phyloP scores from a whole-genome alignment of 495 filamentous ascomycete species.

The Umbilicaria muhlenbergii region DNA sequence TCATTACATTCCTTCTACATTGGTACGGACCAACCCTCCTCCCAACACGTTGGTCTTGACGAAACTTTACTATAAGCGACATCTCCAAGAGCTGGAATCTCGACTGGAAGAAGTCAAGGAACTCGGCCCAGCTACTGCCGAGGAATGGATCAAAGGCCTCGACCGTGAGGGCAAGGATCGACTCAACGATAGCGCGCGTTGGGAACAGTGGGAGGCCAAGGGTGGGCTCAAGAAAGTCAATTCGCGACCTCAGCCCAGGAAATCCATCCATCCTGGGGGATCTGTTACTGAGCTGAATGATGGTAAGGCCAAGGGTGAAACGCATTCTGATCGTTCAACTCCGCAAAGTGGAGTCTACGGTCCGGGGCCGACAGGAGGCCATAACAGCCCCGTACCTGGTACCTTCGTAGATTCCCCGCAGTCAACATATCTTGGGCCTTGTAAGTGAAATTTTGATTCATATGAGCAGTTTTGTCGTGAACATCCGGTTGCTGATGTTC shows the following conservation, averaged over 20 bases:
- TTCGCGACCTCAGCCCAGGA: constrained; percentile 1
- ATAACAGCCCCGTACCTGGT: too few relatives aligned
- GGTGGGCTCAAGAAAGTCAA: constrained; percentile 21
- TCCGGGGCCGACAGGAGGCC: neutral
- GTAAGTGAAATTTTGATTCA: too few relatives aligned
- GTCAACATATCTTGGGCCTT: too few relatives aligned
- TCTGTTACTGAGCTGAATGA: neutral
- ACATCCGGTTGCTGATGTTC: too few relatives aligned
- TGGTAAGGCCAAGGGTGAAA: constrained; percentile 1
- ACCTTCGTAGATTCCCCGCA: too few relatives aligned
- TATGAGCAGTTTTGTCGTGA: too few relatives aligned
- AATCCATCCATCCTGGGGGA: neutral
- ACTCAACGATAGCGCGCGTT: constrained; percentile 40
- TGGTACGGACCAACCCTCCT: constrained; percentile 28
- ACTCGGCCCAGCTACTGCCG: constrained; percentile 42
- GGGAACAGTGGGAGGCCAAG: constrained; percentile 52
- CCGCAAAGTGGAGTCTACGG: constrained; percentile 4
- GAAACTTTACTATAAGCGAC: constrained; percentile 44
- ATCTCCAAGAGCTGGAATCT: constrained; percentile 36
- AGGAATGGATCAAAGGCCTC: constrained; percentile 65
- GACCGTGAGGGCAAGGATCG: constrained; percentile 38
- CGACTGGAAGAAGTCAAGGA: constrained; percentile 41
- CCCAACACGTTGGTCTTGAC: constrained; percentile 33
- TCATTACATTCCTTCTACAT: constrained; percentile 36
- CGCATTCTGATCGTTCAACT: constrained; percentile 6